Evolutionary conservation across 2,329 filamentous ascomycete species (phyloP).

Genomic region (Calonectria pseudoreteaudii): DNA sequence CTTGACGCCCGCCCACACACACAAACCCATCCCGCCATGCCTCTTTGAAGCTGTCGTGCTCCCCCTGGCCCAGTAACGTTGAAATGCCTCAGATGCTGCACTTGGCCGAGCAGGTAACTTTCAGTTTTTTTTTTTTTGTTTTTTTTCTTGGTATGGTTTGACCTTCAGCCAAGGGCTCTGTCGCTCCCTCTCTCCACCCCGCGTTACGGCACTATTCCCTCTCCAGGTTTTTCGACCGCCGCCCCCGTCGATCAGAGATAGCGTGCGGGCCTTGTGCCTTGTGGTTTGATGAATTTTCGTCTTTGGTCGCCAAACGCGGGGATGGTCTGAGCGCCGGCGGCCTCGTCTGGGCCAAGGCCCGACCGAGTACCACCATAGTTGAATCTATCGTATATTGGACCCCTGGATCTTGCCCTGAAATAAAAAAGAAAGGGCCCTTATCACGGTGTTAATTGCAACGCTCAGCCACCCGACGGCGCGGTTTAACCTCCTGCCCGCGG

Average conservation of each 20-base stretch:
- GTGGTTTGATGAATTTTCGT: constrained; percentile 16
- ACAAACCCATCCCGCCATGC: constrained; percentile 1
- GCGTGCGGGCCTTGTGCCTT: constrained; percentile 25
- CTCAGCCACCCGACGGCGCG: constrained; percentile 19
- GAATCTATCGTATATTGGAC: constrained; percentile 9
- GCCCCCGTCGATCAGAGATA: constrained; percentile 6
- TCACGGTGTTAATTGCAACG: constrained; percentile 1
- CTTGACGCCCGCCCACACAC: constrained; percentile 21
- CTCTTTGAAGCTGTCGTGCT: constrained; percentile 1
- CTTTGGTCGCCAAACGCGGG: constrained; percentile 44
- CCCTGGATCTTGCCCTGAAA: constrained; percentile 15
- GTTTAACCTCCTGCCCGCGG: constrained; percentile 7
- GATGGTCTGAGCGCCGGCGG: constrained; percentile 25
- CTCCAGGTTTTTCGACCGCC: neutral
- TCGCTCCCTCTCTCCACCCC: neutral
- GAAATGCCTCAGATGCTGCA: constrained; percentile 27
- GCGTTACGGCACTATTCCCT: constrained; percentile 6
- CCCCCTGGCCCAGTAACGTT: constrained; percentile 1
- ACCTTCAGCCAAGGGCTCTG: neutral
- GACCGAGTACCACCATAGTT: neutral
- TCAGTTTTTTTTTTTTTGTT: neutral
- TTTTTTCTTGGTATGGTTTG: neutral
- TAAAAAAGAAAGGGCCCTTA: neutral
- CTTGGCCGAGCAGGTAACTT: constrained; percentile 18
- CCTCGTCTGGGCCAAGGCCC: neutral